Conservation (phyloP, 495 filamentous ascomycete genomes). For the Neurospora sp. region DNA sequence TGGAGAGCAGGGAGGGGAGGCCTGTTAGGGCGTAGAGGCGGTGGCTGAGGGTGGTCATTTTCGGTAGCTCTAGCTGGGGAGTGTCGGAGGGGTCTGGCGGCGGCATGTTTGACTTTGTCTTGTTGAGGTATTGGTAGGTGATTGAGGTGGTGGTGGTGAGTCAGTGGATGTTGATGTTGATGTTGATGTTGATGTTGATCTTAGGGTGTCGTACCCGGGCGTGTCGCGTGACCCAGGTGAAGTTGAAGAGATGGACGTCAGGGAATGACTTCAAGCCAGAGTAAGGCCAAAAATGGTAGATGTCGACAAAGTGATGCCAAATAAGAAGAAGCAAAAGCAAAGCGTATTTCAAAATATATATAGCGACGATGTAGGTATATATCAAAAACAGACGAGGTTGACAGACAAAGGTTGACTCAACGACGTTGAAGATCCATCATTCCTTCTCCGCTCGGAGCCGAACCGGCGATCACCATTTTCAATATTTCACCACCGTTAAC, state of each 20-base stretch:
- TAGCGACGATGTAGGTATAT: not conserved
- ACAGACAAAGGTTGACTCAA: not conserved
- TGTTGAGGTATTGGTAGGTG: not conserved
- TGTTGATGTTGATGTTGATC: not conserved
- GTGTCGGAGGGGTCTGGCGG: too few relatives aligned
- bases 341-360: not conserved
- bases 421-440: not conserved
- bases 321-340: not conserved
- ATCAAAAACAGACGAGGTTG: not conserved
- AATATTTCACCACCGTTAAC: not conserved
- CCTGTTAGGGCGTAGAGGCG: conserved; percentile 7
- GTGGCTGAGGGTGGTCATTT: too few relatives aligned
- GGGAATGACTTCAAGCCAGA: too few relatives aligned
- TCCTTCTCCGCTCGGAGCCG: not conserved
- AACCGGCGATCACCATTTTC: not conserved
- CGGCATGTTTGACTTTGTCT: too few relatives aligned
- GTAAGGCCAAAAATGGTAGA: not conserved
- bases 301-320: not conserved
- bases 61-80: too few relatives aligned
- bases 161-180: too few relatives aligned
- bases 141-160: not conserved
- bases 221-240: not conserved
- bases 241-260: not conserved
- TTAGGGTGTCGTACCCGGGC: not conserved
- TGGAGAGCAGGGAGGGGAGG: conserved; percentile 39